Evolutionary conservation across 2,329 filamentous ascomycete species (phyloP), one percentile per base, ranked within the genome.

Genomic region (Paracoccidioides brasiliensis): DNA sequence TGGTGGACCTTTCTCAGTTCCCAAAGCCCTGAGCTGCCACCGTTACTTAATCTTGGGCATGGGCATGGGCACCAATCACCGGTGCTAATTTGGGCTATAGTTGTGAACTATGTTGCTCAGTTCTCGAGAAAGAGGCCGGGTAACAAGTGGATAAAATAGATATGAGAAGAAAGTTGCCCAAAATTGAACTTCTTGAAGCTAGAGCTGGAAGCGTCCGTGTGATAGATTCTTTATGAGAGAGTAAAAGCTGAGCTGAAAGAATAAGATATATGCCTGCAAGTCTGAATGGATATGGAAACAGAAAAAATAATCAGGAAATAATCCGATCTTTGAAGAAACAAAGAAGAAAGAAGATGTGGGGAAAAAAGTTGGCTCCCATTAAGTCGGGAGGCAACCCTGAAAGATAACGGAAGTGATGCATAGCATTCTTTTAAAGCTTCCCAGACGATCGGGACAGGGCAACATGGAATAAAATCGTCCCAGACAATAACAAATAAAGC

Each of bases 381-480:
- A 42, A 15, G 53, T 54, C 42, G 33, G 28, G 37, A 42, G n/a
- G 22, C 15, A 12, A 40, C 4, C n/a, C n/a, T 45, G 28, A 3
- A 22, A 22, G 52, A 44, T 38, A 14, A 33, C 28, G 44, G 33
- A 12, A 30, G 37, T 44, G 52, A 55, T 55, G 57, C 59, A 61
- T 61, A 56, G 59, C 59, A 59, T 51, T 45, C 53, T 42, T 58
- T 59, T 60, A 58, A 58, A 59, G 58, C 56, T 60, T 61, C 58
- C 59, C 59, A 57, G 54, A 56, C 40, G 50, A 51, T 58, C 58
- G 59, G 59, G 59, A 61, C 59, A 59, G 58, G 59, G 55, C 59
- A 55, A 53, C 54, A 56, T 41, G 46, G 6, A 46, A 55, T 45
- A 33, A 52, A 33, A 52, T 45, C 41, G 35, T 44, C 28, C 10